phyloP scores from a whole-genome alignment of 1,139 yeast genomes.

The Saccharomyces pastorianus region DNA sequence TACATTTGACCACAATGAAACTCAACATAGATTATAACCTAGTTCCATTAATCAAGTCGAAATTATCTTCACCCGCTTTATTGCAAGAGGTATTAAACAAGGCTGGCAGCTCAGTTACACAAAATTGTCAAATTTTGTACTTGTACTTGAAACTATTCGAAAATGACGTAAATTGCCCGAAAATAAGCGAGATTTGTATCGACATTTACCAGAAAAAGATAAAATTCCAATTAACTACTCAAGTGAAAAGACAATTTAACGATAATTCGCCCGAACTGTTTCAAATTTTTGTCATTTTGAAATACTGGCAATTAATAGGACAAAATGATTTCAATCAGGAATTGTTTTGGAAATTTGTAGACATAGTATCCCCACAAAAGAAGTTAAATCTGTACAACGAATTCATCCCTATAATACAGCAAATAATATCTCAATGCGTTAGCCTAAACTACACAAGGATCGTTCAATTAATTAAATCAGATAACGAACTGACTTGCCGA shows the following conservation, averaged over 20 bases:
- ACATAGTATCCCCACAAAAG: neutral
- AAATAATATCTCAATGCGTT: neutral
- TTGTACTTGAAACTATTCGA: neutral
- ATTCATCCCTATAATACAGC: neutral
- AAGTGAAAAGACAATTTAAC: neutral
- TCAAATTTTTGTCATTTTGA: neutral
- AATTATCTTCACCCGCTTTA: neutral
- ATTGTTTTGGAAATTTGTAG: neutral
- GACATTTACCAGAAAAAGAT: neutral
- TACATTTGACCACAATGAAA: neutral
- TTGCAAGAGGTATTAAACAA: neutral
- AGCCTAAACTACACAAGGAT: neutral
- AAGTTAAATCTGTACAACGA: neutral
- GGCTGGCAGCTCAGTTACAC: neutral
- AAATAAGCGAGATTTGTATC: neutral
- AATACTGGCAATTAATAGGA: neutral
- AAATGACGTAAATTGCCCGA: neutral
- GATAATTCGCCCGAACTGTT: neutral
- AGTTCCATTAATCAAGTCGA: neutral
- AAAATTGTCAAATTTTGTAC: constrained; percentile 1
- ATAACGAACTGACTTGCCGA: neutral
- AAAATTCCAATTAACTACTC: neutral
- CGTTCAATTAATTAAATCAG: neutral
- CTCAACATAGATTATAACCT: neutral
- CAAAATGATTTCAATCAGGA: neutral